Evolutionary conservation across 2,329 filamentous ascomycete genomes (phyloP).

Genomic region (Periglandula ipomoeae): DNA sequence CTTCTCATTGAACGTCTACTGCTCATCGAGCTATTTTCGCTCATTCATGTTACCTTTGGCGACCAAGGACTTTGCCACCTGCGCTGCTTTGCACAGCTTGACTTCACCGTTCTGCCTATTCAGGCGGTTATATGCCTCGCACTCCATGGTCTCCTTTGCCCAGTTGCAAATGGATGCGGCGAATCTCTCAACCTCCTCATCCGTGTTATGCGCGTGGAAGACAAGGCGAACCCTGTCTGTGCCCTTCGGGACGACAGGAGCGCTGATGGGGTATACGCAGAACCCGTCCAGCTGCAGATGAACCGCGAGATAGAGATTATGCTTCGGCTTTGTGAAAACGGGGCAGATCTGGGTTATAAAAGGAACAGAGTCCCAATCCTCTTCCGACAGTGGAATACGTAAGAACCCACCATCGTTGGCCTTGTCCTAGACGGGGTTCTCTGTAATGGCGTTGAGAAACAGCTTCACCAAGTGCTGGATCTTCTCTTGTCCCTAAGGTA

Average conservation of each 20-base stretch:
- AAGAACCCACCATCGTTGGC: slow-evolving; percentile 19
- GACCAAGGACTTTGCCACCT: too few species aligned
- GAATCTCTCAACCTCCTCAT: slow-evolving; percentile 20
- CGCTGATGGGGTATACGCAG: slow-evolving; percentile 21
- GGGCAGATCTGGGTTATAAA: slow-evolving; percentile 21
- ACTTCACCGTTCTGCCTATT: too few species aligned
- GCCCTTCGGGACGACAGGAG: slow-evolving; percentile 30
- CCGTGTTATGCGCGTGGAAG: slow-evolving; percentile 31
- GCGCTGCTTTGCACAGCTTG: too few species aligned
- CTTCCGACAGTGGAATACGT: slow-evolving; percentile 16
- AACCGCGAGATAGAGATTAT: slow-evolving; percentile 16
- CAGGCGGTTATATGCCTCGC: too few species aligned
- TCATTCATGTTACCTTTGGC: too few species aligned
- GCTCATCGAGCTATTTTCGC: too few species aligned
- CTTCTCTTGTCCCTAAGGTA: slow-evolving; percentile 5
- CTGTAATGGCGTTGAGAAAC: slow-evolving; percentile 18
- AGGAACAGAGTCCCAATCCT: slow-evolving; percentile 16
- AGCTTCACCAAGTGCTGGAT: slow-evolving; percentile 17
- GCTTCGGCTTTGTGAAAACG: slow-evolving; percentile 16
- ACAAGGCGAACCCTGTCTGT: slow-evolving; percentile 27
- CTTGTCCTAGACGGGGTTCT: slow-evolving; percentile 14
- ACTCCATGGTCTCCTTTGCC: slow-evolving; percentile 11
- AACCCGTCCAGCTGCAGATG: slow-evolving; percentile 14
- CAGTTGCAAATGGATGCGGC: slow-evolving; percentile 6
- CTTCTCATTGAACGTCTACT: too few species aligned